Base-by-base conservation (phyloP, 345 rosid species). In the Firmiana major region DNA sequence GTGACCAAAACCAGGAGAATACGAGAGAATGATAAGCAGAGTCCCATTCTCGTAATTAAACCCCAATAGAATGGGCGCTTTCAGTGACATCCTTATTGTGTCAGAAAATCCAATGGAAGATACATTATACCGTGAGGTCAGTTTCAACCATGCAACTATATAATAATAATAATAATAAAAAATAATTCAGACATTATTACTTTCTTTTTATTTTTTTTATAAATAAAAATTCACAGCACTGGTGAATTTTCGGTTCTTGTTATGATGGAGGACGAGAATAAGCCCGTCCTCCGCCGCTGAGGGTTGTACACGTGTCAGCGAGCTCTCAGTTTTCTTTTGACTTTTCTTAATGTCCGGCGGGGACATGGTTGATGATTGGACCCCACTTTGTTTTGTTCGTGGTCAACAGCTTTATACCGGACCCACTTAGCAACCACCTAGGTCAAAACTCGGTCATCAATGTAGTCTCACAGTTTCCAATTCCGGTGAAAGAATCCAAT, bases 31-130 rank as follows among this genome's bases (percentile, higher is more conserved):
- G 62, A 42, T 10, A 45, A 71, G 9, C 57, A 71, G 78, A 67
- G 87, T 69, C 82, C 26, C 66, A 63, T 48, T 76, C 72, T 77
- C 75, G 88, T 82, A 85, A 90, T 91, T 84, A 75, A 34, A 10
- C 21, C 17, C 24, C 1, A 6, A 75, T 16, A 73, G 54, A 48
- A 66, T 40, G 84, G 86, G 74, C 79, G 43, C 68, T 66, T 84
- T 65, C 74, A 76, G 78, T 46, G 36, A 54, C 40, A 22, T 51
- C 6, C 3, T 71, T 77, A 11, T 0, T 31, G 36, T 87, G 96
- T 88, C 96, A 95, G 94, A 84, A 84, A 91, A 93, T 94, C 97
- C 91, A 91, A 89, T 76, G 87, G 88, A 85, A 82, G 89, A 90
- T 90, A 81, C 83, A 84, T 74, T 71, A 67, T 63, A 69, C 81